Evolutionary conservation across 2,329 filamentous ascomycete species (phyloP).

Genomic region (Didymella exigua): DNA sequence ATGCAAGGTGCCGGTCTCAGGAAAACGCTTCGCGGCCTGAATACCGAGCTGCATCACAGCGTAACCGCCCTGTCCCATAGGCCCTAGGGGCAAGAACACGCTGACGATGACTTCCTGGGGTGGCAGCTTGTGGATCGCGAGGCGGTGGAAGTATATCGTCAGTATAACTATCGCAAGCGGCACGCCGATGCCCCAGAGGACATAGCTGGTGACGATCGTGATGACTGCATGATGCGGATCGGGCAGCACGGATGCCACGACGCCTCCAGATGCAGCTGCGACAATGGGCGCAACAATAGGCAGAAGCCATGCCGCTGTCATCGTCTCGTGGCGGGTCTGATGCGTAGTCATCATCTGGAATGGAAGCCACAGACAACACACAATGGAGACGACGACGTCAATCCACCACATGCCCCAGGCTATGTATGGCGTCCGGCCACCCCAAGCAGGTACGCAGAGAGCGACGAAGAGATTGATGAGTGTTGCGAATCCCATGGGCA

Average conservation of each 20-base stretch:
- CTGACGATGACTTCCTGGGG: conserved; percentile 70
- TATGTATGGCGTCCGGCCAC: conserved; percentile 54
- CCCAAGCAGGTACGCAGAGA: conserved; percentile 65
- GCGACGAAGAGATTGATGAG: conserved; percentile 70
- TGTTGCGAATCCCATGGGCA: conserved; percentile 72
- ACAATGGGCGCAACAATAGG: conserved; percentile 71
- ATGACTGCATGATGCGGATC: conserved; percentile 61
- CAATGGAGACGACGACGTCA: conserved; percentile 52
- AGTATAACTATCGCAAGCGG: conserved; percentile 66
- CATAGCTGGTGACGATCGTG: conserved; percentile 67
- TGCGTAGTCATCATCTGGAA: conserved; percentile 43
- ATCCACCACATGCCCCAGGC: conserved; percentile 59
- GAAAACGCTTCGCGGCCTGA: conserved; percentile 51
- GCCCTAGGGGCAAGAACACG: conserved; percentile 69
- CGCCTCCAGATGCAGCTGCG: conserved; percentile 65
- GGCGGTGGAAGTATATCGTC: conserved; percentile 72
- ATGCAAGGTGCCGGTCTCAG: conserved; percentile 43
- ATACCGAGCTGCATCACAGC: conserved; percentile 59
- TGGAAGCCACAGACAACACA: conserved; percentile 45
- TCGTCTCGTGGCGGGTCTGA: conserved; percentile 43
- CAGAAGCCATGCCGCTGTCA: conserved; percentile 69
- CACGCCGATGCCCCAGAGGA: conserved; percentile 70
- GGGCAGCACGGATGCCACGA: conserved; percentile 65
- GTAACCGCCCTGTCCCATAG: conserved; percentile 69
- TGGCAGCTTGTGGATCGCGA: conserved; percentile 69